Conservation (phyloP, 2,329 filamentous ascomycete genomes). For the Monosporascus cannonballus region DNA sequence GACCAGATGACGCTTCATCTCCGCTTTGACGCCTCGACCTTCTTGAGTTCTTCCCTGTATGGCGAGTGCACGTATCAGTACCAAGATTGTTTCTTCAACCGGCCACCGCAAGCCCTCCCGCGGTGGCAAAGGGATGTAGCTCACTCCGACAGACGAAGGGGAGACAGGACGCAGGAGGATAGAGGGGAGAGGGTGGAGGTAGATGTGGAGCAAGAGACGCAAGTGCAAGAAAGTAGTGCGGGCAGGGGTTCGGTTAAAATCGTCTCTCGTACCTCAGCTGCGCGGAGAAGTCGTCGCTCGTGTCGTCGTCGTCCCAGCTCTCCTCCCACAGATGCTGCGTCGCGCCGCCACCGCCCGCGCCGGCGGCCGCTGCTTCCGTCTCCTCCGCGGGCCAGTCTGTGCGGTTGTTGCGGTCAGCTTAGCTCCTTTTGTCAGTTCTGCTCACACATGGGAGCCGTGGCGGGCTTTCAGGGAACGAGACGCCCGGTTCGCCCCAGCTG, state of each 20-base stretch:
- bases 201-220: background rate
- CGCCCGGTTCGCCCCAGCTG: too few relatives aligned
- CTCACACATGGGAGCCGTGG: too few relatives aligned
- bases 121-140: too few relatives aligned
- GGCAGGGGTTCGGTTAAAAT: constrained; percentile 3
- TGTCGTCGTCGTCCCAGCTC: constrained; percentile 99
- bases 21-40: constrained; percentile 74
- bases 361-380: constrained; percentile 59
- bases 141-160: too few relatives aligned
- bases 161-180: background rate
- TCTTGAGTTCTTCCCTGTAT: constrained; percentile 82
- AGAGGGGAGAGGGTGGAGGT: constrained; percentile 1
- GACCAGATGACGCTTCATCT: constrained; percentile 32
- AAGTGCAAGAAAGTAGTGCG: background rate
- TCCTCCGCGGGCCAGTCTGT: constrained; percentile 91
- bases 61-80: constrained; percentile 1
- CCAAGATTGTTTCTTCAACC: background rate
- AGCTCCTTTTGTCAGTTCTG: background rate
- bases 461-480: too few relatives aligned
- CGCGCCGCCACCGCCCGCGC: constrained; percentile 56
- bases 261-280: constrained; percentile 72
- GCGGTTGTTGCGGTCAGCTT: background rate
- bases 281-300: constrained; percentile 89
- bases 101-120: background rate
- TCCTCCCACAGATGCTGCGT: constrained; percentile 91